A percentile compares a stretch with the other conserved stretches of the same genome.
These are phyloP conservation scores for Ophiostoma australiae DNA, from an alignment of 2,329 filamentous ascomycete species.

Conservation along the genomic window DNA sequence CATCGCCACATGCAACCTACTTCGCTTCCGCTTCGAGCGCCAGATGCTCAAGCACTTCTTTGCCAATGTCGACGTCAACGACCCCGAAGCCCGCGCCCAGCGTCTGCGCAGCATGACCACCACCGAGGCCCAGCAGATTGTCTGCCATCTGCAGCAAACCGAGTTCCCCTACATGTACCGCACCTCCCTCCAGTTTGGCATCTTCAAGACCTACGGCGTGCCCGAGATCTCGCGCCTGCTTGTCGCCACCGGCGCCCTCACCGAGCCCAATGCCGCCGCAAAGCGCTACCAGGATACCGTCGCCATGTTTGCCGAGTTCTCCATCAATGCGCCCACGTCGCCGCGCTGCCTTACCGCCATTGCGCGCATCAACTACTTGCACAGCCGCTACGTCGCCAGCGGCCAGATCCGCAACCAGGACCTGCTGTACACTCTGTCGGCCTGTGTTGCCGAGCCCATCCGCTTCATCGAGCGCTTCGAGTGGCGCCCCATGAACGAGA, in stretches of 20 bases:
- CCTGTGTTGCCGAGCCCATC: conserved; percentile 63
- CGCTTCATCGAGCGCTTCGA: conserved; percentile 62
- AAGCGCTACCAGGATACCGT: conserved; percentile 41
- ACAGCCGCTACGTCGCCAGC: conserved; percentile 34
- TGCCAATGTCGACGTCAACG: conserved; percentile 24
- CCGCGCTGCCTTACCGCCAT: conserved; percentile 35
- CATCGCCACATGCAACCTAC: conserved; percentile 34
- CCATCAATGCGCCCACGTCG: conserved; percentile 38
- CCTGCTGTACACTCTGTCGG: conserved; percentile 40
- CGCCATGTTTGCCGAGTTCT: conserved; percentile 37
- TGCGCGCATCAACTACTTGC: conserved; percentile 40
- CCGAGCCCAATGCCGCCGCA: conserved; percentile 32
- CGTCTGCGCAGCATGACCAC: conserved; percentile 37
- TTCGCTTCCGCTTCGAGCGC: conserved; percentile 38
- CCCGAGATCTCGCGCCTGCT: conserved; percentile 38
- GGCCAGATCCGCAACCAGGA: conserved; percentile 38
- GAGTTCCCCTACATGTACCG: conserved; percentile 41
- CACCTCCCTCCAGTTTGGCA: conserved; percentile 37
- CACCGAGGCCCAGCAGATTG: conserved; percentile 43
- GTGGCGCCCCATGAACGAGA: conserved; percentile 61
- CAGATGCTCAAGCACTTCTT: conserved; percentile 30
- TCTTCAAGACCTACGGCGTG: conserved; percentile 43
- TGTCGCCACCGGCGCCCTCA: conserved; percentile 36
- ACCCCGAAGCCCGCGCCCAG: conserved; percentile 36
- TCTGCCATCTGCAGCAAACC: conserved; percentile 33